Conservation (phyloP, 768 basidiomycete genomes). For the Tricholoma terreum region DNA sequence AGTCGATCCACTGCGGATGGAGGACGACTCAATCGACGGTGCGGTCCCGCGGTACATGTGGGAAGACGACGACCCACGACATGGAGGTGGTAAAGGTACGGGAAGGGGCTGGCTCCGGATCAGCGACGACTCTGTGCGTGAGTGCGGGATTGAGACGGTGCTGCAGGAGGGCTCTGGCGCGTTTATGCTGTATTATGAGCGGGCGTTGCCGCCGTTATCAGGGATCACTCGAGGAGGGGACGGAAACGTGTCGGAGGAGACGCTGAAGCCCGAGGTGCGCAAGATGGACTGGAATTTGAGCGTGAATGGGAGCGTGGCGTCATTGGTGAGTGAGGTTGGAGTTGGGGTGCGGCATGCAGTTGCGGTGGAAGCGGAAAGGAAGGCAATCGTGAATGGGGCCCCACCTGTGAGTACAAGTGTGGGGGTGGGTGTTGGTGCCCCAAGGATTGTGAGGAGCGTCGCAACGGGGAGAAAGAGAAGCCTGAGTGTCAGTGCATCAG, state of each 20-base stretch:
- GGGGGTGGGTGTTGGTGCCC: conserved; percentile 24
- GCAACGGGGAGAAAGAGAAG: conserved; percentile 43
- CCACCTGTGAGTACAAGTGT: conserved; percentile 11
- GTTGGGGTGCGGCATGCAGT: conserved; percentile 32
- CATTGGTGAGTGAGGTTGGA: conserved; percentile 44
- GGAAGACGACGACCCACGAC: conserved; percentile 44
- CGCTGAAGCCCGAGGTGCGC: conserved; percentile 51
- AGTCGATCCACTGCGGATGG: conserved; percentile 26
- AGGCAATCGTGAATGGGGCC: conserved; percentile 9
- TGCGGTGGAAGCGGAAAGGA: conserved; percentile 13
- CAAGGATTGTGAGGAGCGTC: conserved; percentile 58
- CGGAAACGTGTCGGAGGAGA: conserved; percentile 57
- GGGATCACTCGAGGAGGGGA: conserved; percentile 18
- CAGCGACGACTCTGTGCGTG: conserved; percentile 79
- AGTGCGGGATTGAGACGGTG: conserved; percentile 73
- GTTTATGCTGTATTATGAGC: conserved; percentile 97
- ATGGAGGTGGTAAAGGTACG: conserved; percentile 25
- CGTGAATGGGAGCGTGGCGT: conserved; percentile 46
- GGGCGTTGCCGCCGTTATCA: conserved; percentile 33
- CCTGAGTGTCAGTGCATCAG: conserved; percentile 30
- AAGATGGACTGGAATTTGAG: conserved; percentile 46
- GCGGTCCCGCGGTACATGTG: conserved; percentile 46
- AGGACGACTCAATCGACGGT: conserved; percentile 21
- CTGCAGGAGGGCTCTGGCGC: conserved; percentile 68
- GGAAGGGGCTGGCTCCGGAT: conserved; percentile 84